Evolutionary conservation across 176 grass and related monocot species (phyloP), one percentile per base, ranked within the genome.

Genomic region (Triticum urartu): DNA sequence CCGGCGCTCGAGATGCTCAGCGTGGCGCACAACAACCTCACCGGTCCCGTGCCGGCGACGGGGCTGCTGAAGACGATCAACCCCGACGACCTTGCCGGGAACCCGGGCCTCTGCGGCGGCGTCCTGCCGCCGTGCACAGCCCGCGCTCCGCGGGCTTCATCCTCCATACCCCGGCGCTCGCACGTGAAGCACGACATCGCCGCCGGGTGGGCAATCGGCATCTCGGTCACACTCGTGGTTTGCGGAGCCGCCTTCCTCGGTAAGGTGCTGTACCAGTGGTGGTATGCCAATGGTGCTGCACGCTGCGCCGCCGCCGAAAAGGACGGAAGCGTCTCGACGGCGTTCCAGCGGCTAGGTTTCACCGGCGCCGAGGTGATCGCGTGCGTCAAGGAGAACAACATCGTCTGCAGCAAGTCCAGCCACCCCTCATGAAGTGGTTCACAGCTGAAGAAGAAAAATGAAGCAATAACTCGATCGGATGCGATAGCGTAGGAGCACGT

Each of bases 1-100:
- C 93, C 90, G 18, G 90, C 96, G 65, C 89, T 98, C 11, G 96
- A 95, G 63, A 95, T 92, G 96, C 84, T 98, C n/a, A 98, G 91
- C 88, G 47, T 98, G 72, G 90, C 96, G 30, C 85, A 98, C 90
- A 98, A 98, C 87, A 98, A 98, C 74, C 93, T 98, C 42, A 89
- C 87, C 0, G 96, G 96, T 9, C 83, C 90, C 21, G 93, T 98
- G 68, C 93, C 96, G 1, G 33, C 88, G 4, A 95, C 88, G 5
- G 93, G 96, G 26, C 75, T 98, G 26, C 11, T 98, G 20, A 84
- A 79, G 36, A 95, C 93, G 0, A 95, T 98, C 34, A 98, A 94
- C 82, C 93, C 93, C 11, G 92, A 94, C 26, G 96, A 98, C 42
- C 91, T 98, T 6, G 93, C 93, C 1, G 96, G 96, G 7, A 98